These are phyloP conservation scores for Eucommia ulmoides DNA, from an alignment of 257 asterid genomes.

Conservation along the genomic window DNA sequence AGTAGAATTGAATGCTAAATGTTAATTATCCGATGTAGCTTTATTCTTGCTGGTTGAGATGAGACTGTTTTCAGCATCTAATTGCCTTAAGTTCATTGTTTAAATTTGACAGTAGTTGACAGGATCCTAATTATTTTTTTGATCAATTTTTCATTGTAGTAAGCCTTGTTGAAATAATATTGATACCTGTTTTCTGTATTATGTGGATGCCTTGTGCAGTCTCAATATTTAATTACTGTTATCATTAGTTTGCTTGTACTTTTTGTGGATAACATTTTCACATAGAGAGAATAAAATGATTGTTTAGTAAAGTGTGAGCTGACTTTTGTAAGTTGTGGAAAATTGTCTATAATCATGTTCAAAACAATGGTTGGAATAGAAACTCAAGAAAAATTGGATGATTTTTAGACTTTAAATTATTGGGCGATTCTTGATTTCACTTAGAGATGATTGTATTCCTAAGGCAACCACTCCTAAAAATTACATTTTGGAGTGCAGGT, in stretches of 20 bases:
- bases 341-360: neutral
- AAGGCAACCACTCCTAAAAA: neutral
- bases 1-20: neutral
- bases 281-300: too few relatives aligned
- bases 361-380: neutral
- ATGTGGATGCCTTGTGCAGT: too few relatives aligned
- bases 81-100: too few relatives aligned
- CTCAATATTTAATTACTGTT: too few relatives aligned
- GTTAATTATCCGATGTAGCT: neutral
- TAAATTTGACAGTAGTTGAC: neutral
- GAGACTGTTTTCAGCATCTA: neutral
- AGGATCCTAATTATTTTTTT: neutral
- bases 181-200: too few relatives aligned
- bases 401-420: neutral
- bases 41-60: conserved; percentile 1
- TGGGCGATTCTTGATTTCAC: conserved; percentile 2
- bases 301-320: too few relatives aligned
- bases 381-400: conserved; percentile 1
- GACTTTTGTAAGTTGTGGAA: neutral
- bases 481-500: conserved; percentile 30
- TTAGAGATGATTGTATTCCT: neutral
- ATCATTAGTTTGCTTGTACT: too few relatives aligned
- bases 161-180: neutral
- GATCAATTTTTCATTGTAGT: neutral
- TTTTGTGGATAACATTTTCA: too few relatives aligned